These are phyloP conservation scores for Annulohypoxylon maeteangense DNA, from an alignment of 495 filamentous ascomycete species.

Conservation along the genomic window DNA sequence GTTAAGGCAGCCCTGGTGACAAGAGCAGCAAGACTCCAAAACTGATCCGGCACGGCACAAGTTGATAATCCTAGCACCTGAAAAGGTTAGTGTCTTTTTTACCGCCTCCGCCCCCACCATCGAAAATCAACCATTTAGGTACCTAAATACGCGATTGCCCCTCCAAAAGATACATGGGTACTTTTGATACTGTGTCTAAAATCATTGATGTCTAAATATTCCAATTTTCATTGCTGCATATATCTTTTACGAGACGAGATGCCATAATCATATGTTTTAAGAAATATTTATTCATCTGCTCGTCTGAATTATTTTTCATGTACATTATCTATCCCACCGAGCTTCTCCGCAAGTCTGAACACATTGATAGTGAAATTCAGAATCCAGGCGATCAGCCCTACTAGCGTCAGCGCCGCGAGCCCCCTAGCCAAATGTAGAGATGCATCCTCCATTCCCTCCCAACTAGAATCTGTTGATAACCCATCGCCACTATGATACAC, in stretches of 20 bases:
- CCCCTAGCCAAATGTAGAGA: constrained; percentile 80
- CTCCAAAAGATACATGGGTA: neutral
- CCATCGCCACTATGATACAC: constrained; percentile 67
- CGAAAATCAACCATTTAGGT: neutral
- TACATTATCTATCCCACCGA: constrained; percentile 65
- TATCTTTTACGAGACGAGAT: neutral
- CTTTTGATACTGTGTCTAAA: too few relatives aligned
- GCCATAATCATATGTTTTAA: neutral
- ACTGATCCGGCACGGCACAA: too few relatives aligned
- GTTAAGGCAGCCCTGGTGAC: constrained; percentile 5
- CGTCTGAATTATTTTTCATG: constrained; percentile 44
- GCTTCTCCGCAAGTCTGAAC: constrained; percentile 82
- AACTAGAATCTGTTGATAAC: constrained; percentile 11
- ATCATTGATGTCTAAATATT: too few relatives aligned
- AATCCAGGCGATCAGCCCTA: constrained; percentile 89
- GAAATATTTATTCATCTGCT: constrained; percentile 34
- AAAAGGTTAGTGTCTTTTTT: neutral
- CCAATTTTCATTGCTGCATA: neutral
- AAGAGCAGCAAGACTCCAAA: neutral
- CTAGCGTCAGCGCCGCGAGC: constrained; percentile 80
- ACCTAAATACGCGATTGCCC: neutral
- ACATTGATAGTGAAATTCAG: constrained; percentile 90
- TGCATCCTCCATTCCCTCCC: constrained; percentile 36
- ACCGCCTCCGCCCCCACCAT: neutral
- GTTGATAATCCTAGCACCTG: too few relatives aligned